A percentile compares a stretch with the other conserved stretches of the same genome.
phyloP scores from a whole-genome alignment of 345 rosid species.

The Anastatica hierochuntica region DNA sequence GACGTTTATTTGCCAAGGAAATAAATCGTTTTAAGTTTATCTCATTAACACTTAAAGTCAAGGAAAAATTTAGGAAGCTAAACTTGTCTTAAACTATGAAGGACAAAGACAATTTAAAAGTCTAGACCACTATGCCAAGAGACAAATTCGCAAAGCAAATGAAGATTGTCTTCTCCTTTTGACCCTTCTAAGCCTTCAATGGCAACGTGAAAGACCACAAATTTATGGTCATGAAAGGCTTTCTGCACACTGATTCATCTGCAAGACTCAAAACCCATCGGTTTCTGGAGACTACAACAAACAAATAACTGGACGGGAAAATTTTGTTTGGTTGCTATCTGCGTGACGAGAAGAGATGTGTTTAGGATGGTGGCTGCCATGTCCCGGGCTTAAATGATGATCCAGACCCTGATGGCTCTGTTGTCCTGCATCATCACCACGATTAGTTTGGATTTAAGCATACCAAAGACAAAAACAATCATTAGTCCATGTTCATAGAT shows the following conservation, averaged over 20 bases:
- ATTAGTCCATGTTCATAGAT: neutral
- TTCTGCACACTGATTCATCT: neutral
- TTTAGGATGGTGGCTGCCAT: constrained; percentile 90
- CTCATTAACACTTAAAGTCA: constrained; percentile 13
- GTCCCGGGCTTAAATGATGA: constrained; percentile 77
- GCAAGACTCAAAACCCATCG: neutral
- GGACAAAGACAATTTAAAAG: constrained; percentile 7
- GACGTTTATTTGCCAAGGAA: neutral
- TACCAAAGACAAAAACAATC: neutral
- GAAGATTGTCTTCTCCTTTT: neutral
- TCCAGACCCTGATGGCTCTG: constrained; percentile 86
- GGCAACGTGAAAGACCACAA: neutral
- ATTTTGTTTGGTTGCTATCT: neutral
- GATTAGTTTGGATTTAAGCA: neutral
- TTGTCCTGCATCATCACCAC: constrained; percentile 33
- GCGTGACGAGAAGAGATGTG: neutral
- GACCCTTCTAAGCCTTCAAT: constrained; percentile 18
- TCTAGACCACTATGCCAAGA: constrained; percentile 17
- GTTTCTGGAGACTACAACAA: constrained; percentile 15
- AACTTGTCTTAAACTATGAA: constrained; percentile 2
- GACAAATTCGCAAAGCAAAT: constrained; percentile 7
- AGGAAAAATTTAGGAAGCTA: neutral
- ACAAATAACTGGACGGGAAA: neutral
- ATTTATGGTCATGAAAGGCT: neutral
- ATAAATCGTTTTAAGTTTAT: neutral